phyloP scores from a whole-genome alignment of 345 rosid genomes.

The Microthlaspi erraticum region DNA sequence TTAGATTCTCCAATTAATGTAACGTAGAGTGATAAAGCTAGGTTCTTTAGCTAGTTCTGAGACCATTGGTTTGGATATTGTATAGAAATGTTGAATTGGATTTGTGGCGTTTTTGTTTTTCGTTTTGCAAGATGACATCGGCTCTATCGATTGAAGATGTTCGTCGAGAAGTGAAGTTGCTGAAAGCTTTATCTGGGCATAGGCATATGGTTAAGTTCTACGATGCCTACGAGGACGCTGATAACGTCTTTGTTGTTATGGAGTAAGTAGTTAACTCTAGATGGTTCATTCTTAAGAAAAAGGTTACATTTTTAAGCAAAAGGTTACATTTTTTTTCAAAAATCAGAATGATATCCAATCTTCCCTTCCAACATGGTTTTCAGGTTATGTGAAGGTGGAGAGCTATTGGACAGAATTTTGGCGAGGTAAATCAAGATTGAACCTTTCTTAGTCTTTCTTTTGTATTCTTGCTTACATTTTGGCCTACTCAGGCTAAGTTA shows the following conservation, averaged over 20 bases:
- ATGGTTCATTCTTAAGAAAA: constrained; percentile 1
- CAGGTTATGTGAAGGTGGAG: constrained; percentile 99
- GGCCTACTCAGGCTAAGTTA: neutral
- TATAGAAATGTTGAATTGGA: neutral
- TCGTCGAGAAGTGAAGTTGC: constrained; percentile 87
- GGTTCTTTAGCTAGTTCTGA: constrained; percentile 7
- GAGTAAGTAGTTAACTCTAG: constrained; percentile 62
- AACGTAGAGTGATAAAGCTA: neutral
- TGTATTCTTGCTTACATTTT: neutral
- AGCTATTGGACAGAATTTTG: constrained; percentile 85
- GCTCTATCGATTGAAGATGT: constrained; percentile 89
- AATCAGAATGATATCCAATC: constrained; percentile 9
- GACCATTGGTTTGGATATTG: constrained; percentile 9
- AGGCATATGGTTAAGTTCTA: constrained; percentile 76
- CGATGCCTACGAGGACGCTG: constrained; percentile 83
- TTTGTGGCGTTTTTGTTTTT: constrained; percentile 10
- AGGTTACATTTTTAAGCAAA: neutral
- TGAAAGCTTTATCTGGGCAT: constrained; percentile 83
- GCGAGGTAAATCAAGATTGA: constrained; percentile 58
- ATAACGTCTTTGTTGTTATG: constrained; percentile 82
- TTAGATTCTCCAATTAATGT: neutral
- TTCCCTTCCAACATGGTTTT: neutral
- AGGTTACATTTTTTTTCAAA: neutral
- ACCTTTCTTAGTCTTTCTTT: constrained; percentile 17
- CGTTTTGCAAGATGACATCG: constrained; percentile 79